These are phyloP conservation scores for Suillus alpinus DNA, from an alignment of 768 basidiomycete species.

Conservation along the genomic window DNA sequence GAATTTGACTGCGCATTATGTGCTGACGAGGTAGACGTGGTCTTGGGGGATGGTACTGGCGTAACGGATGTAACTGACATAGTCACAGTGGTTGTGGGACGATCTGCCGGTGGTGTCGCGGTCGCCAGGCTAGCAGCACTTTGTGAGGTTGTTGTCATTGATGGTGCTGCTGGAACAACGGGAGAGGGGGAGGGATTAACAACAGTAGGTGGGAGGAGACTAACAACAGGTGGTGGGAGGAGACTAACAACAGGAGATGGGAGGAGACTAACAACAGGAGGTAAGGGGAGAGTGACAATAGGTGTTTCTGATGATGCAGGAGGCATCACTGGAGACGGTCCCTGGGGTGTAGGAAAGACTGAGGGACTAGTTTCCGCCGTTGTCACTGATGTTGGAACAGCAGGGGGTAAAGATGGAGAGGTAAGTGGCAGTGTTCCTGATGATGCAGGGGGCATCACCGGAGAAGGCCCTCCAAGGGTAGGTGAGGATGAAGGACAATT, in stretches of 20 bases:
- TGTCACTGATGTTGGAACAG: not conserved
- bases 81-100: no score
- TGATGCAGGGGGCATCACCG: not conserved
- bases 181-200: not conserved
- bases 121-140: not conserved
- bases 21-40: not conserved
- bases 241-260: no score
- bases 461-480: not conserved
- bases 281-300: not conserved
- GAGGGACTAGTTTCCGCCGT: no score
- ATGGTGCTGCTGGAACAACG: not conserved
- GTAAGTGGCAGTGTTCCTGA: not conserved
- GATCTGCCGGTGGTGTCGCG: no score
- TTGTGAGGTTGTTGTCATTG: not conserved
- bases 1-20: not conserved
- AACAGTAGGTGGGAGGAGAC: not conserved
- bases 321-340: not conserved
- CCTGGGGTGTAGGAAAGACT: no score
- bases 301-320: not conserved
- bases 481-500: not conserved
- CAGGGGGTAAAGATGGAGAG: not conserved
- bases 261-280: not conserved
- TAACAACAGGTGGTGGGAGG: no score
- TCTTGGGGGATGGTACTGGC: conserved; percentile 2
- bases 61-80: not conserved